phyloP scores from a whole-genome alignment of 345 rosid species.

The Microcos paniculata region DNA sequence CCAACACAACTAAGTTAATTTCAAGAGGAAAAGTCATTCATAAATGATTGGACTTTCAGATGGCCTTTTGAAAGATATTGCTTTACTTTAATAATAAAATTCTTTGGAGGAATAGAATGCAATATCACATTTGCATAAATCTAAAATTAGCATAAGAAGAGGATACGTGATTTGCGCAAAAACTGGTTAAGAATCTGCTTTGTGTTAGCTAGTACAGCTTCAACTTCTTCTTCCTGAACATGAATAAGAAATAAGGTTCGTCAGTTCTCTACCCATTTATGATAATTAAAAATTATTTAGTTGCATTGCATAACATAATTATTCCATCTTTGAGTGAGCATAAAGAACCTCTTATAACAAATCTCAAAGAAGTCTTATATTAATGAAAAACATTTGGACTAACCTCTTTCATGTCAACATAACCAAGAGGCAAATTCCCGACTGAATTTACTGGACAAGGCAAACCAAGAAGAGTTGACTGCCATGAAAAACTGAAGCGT shows the following conservation, averaged over 20 bases:
- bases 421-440: constrained; percentile 90
- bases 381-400: constrained; percentile 23
- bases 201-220: constrained; percentile 90
- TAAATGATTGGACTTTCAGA: neutral
- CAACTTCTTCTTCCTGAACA: constrained; percentile 80
- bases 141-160: constrained; percentile 14
- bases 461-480: constrained; percentile 91
- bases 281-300: neutral
- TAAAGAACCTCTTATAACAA: neutral
- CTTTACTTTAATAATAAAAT: neutral
- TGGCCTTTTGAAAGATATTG: neutral
- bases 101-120: neutral
- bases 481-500: constrained; percentile 32
- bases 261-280: constrained; percentile 14
- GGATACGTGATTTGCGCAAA: constrained; percentile 89
- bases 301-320: neutral
- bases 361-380: neutral
- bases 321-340: neutral
- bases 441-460: constrained; percentile 93
- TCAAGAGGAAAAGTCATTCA: neutral
- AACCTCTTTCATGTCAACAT: constrained; percentile 69
- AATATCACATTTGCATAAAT: neutral
- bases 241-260: constrained; percentile 8
- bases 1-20: neutral
- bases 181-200: constrained; percentile 93